Conservation (phyloP, 495 filamentous ascomycete species). For the Emericellopsis terricola region DNA sequence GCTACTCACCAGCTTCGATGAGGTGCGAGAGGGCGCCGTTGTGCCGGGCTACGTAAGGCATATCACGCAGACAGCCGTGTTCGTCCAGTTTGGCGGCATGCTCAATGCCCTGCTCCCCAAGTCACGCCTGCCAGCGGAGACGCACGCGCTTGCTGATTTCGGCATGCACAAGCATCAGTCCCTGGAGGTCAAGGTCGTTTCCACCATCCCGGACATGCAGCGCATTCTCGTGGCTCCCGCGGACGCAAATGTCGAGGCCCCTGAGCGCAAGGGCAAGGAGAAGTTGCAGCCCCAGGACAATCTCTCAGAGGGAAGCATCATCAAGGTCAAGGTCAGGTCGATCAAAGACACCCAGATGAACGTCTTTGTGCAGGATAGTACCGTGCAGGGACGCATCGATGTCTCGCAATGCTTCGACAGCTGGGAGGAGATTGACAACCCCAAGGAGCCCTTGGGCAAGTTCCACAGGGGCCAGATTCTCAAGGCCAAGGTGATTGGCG, state of each 20-base stretch:
- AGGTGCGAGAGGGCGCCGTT: slow-evolving; percentile 45
- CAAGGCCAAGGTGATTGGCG: slow-evolving; percentile 59
- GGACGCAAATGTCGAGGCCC: slow-evolving; percentile 8
- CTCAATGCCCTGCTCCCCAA: slow-evolving; percentile 64
- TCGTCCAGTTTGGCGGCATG: slow-evolving; percentile 66
- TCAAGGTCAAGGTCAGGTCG: slow-evolving; percentile 60
- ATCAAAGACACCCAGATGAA: slow-evolving; percentile 84
- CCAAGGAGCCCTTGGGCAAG: slow-evolving; percentile 52
- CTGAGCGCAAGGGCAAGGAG: slow-evolving; percentile 4
- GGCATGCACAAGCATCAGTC: slow-evolving; percentile 57
- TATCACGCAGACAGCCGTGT: slow-evolving; percentile 57
- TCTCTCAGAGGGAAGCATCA: slow-evolving; percentile 52
- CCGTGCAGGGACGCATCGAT: slow-evolving; percentile 76
- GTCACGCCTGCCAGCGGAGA: slow-evolving; percentile 50
- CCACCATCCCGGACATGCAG: slow-evolving; percentile 36
- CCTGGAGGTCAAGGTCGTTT: slow-evolving; percentile 47
- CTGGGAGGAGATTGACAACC: slow-evolving; percentile 71
- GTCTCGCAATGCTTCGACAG: slow-evolving; percentile 75
- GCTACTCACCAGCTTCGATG: slow-evolving; percentile 46
- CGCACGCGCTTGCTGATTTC: slow-evolving; percentile 48
- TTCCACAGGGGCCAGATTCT: slow-evolving; percentile 57
- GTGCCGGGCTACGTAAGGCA: slow-evolving; percentile 74
- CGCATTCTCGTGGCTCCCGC: slow-evolving; percentile 19
- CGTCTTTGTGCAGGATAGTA: slow-evolving; percentile 69
- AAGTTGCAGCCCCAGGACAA: slow-evolving; percentile 54